Conservation (phyloP, 306 rosid genomes). For the Acacia crassicarpa region DNA sequence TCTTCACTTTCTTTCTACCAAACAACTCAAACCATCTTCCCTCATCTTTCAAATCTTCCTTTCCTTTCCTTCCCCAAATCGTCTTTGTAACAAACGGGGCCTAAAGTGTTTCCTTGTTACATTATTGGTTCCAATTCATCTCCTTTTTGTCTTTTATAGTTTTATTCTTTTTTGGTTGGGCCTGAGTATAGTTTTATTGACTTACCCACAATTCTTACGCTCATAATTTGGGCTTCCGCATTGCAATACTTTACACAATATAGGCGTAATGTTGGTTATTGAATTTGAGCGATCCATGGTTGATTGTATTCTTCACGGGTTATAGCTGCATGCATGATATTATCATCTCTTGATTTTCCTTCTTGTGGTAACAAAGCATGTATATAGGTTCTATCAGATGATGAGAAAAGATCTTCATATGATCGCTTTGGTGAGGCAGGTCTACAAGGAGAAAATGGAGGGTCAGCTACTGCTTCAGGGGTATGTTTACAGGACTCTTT, state of each 20-base stretch:
- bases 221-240: conserved; percentile 20
- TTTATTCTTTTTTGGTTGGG: neutral
- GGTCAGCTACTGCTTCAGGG: conserved; percentile 58
- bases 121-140: neutral
- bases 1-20: too few relatives aligned
- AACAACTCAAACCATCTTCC: too few relatives aligned
- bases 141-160: conserved; percentile 8
- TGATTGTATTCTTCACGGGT: conserved; percentile 22
- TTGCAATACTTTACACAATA: conserved; percentile 11
- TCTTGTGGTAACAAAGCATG: conserved; percentile 60
- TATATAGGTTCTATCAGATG: conserved; percentile 96
- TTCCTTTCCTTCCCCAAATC: too few relatives aligned
- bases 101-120: neutral
- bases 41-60: too few relatives aligned
- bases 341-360: conserved; percentile 34
- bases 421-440: conserved; percentile 95
- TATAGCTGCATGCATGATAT: conserved; percentile 20
- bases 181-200: neutral
- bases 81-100: too few relatives aligned
- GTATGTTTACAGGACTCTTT: conserved; percentile 51
- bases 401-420: conserved; percentile 87
- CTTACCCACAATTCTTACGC: neutral
- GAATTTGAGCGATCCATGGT: conserved; percentile 11
- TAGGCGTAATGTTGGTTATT: conserved; percentile 18
- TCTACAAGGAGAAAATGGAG: conserved; percentile 74